phyloP scores from a whole-genome alignment of 495 filamentous ascomycete species.

The Penicillium nucicola region DNA sequence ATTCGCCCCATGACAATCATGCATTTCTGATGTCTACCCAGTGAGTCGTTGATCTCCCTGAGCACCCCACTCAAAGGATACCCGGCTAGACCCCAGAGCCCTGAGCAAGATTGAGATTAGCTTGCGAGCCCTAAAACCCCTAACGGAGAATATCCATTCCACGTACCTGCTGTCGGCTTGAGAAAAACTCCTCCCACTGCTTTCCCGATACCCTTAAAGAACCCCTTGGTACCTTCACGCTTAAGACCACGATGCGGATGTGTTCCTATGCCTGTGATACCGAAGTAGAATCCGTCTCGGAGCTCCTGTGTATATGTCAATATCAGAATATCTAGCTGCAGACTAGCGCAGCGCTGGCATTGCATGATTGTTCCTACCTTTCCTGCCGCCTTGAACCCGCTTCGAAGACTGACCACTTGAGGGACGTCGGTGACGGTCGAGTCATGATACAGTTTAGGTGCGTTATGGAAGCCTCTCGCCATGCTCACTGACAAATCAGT shows the following conservation, averaged over 20 bases:
- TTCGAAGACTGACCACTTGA: conserved; percentile 69
- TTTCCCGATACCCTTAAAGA: conserved; percentile 73
- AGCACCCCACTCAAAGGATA: conserved; percentile 75
- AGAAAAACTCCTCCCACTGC: conserved; percentile 68
- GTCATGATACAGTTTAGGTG: conserved; percentile 74
- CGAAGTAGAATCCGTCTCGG: conserved; percentile 64
- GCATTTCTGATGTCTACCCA: conserved; percentile 20
- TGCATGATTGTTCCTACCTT: conserved; percentile 48
- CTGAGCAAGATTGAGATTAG: conserved; percentile 17
- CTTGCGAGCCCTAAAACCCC: conserved; percentile 13
- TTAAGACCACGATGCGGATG: conserved; percentile 65
- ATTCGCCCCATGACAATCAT: conserved; percentile 44
- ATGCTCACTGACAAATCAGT: conserved; percentile 77
- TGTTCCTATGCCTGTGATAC: conserved; percentile 67
- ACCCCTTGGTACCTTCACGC: conserved; percentile 65
- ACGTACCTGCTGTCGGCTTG: conserved; percentile 64
- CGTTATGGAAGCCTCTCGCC: conserved; percentile 83
- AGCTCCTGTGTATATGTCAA: conserved; percentile 48
- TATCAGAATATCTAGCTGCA: conserved; percentile 5
- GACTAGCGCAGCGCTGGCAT: too few relatives aligned
- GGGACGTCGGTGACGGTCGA: conserved; percentile 64
- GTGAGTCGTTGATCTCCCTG: conserved; percentile 63
- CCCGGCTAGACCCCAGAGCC: conserved; percentile 62
- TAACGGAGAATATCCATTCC: not conserved
- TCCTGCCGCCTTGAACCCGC: conserved; percentile 60